These are phyloP conservation scores for Phytophthora sp. DNA, from an alignment of 352 stramenopile species.

Conservation along the genomic window DNA sequence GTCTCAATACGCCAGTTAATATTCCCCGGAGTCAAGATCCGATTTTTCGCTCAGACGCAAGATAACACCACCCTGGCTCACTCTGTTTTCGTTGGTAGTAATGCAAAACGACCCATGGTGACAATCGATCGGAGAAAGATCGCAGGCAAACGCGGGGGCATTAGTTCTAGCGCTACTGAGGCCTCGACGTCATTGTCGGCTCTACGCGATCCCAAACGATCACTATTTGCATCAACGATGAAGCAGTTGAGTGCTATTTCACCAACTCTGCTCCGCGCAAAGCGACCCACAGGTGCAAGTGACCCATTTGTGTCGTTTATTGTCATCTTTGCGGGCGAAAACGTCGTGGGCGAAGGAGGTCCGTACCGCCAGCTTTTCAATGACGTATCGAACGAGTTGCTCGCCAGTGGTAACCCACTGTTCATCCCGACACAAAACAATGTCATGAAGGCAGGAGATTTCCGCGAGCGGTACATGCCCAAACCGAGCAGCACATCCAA, in stretches of 20 bases:
- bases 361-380: constrained; percentile 85
- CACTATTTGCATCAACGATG: constrained; percentile 75
- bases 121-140: constrained; percentile 74
- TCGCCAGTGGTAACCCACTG: constrained; percentile 51
- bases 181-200: constrained; percentile 23
- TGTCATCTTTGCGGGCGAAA: constrained; percentile 77
- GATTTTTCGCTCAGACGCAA: constrained; percentile 70
- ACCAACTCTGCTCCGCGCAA: constrained; percentile 58
- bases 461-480: constrained; percentile 69
- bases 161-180: constrained; percentile 10
- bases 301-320: constrained; percentile 87
- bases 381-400: constrained; percentile 73
- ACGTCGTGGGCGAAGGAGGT: constrained; percentile 80
- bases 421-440: constrained; percentile 84
- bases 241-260: constrained; percentile 56
- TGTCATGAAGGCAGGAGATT: constrained; percentile 71
- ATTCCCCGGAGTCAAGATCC: constrained; percentile 80
- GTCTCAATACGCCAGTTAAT: constrained; percentile 67
- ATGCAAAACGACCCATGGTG: constrained; percentile 67
- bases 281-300: constrained; percentile 75
- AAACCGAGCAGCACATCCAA: constrained; percentile 63
- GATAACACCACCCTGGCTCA: constrained; percentile 72
- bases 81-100: constrained; percentile 48
- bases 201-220: constrained; percentile 56
- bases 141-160: constrained; percentile 32